phyloP scores from a whole-genome alignment of 371 early-diverging fungal genomes.

The Mortierella sp. region DNA sequence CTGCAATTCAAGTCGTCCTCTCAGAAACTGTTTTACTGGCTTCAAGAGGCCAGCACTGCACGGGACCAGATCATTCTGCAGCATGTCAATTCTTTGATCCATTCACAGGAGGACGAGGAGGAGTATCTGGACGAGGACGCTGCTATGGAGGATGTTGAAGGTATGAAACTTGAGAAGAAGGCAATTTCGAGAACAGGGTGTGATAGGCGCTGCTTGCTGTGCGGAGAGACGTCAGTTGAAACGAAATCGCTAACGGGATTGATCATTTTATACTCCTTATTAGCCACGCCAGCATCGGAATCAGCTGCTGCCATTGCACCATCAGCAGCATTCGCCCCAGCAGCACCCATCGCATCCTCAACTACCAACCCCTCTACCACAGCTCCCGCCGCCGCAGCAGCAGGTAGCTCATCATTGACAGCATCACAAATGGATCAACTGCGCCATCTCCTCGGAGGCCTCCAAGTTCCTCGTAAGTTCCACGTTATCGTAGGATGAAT shows the following conservation, averaged over 20 bases:
- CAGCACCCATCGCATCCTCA: constrained; percentile 23
- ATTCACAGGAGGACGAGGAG: constrained; percentile 58
- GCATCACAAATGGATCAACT: constrained; percentile 53
- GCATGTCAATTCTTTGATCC: constrained; percentile 70
- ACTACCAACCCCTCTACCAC: background rate
- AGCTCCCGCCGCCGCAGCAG: background rate
- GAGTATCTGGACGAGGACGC: constrained; percentile 35
- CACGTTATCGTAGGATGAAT: background rate
- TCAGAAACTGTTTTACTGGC: constrained; percentile 85
- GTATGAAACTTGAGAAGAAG: background rate
- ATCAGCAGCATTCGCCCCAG: constrained; percentile 47
- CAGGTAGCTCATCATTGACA: constrained; percentile 28
- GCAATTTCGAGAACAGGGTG: background rate
- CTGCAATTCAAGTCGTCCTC: constrained; percentile 81
- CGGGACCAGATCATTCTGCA: constrained; percentile 67
- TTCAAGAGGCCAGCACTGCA: constrained; percentile 75
- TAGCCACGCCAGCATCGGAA: background rate
- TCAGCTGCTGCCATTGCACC: constrained; percentile 22
- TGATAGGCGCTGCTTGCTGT: too few relatives aligned
- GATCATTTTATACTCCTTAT: background rate
- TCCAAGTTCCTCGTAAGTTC: constrained; percentile 50
- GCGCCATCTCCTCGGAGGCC: constrained; percentile 48
- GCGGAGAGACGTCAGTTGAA: background rate
- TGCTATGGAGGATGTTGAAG: constrained; percentile 41
- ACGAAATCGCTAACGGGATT: background rate